phyloP scores from a whole-genome alignment of 192 early-diverging fungal genomes.

The Spizellomyces sp. region DNA sequence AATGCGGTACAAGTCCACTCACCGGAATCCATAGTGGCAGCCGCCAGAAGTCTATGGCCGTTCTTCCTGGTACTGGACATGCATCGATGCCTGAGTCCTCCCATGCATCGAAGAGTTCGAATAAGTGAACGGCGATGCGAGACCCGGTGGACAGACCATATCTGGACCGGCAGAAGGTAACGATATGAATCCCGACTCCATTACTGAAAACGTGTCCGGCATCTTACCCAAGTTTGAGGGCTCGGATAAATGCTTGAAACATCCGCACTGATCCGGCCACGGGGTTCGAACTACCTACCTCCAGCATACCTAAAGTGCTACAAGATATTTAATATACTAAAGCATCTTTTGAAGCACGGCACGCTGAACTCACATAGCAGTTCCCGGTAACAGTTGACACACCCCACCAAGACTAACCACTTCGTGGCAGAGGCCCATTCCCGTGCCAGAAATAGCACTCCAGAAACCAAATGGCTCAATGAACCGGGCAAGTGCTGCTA shows the following conservation, averaged over 20 bases:
- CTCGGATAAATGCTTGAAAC: constrained; percentile 32
- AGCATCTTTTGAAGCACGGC: neutral
- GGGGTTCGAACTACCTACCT: constrained; percentile 25
- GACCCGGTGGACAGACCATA: constrained; percentile 29
- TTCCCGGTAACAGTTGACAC: constrained; percentile 25
- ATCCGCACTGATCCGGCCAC: constrained; percentile 34
- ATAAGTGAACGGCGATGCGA: constrained; percentile 16
- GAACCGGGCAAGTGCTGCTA: constrained; percentile 15
- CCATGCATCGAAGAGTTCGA: constrained; percentile 19
- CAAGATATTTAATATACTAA: neutral
- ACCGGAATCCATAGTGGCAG: constrained; percentile 31
- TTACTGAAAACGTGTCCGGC: neutral
- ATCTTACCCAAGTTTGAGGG: constrained; percentile 33
- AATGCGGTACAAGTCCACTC: neutral
- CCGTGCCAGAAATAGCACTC: neutral
- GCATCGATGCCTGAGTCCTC: neutral
- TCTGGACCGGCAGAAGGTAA: constrained; percentile 2
- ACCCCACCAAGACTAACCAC: constrained; percentile 21
- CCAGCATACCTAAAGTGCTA: constrained; percentile 35
- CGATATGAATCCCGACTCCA: neutral
- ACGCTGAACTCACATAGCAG: constrained; percentile 17
- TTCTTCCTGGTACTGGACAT: constrained; percentile 11
- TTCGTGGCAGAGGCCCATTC: constrained; percentile 27
- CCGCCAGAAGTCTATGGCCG: constrained; percentile 25
- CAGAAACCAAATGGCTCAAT: constrained; percentile 13